Conservation (phyloP, 225 moss, liverwort and hornwort genomes). For the Sphagnum contortum region DNA sequence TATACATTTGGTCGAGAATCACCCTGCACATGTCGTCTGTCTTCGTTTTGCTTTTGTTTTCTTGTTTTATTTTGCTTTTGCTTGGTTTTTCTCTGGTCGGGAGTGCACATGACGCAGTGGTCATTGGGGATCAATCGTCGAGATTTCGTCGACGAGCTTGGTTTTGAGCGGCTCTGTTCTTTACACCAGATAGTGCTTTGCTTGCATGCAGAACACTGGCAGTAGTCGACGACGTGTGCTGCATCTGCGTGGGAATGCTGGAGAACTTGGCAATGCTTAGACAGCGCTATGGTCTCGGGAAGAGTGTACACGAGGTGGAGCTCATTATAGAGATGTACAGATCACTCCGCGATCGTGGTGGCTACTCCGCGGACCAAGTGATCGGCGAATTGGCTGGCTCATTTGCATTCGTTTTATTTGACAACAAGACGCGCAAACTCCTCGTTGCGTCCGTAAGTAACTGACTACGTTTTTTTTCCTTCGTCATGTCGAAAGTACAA, state of each 20-base stretch:
- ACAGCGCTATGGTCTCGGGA: slow-evolving; percentile 70
- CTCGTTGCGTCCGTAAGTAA: slow-evolving; percentile 69
- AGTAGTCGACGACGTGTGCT: slow-evolving; percentile 69
- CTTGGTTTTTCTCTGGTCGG: too few relatives aligned
- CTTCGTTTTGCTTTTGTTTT: too few relatives aligned
- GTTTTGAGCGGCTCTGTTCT: too few relatives aligned
- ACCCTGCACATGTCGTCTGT: too few relatives aligned
- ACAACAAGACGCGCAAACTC: slow-evolving; percentile 52
- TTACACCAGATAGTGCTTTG: too few relatives aligned
- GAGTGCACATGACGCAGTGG: too few relatives aligned
- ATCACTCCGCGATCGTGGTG: slow-evolving; percentile 78
- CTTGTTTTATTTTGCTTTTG: too few relatives aligned
- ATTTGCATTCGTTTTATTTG: slow-evolving; percentile 77
- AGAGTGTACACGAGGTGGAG: slow-evolving; percentile 50
- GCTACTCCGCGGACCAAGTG: slow-evolving; percentile 87
- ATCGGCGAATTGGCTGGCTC: slow-evolving; percentile 63
- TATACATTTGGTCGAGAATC: too few relatives aligned
- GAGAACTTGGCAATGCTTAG: slow-evolving; percentile 70
- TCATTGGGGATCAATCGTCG: too few relatives aligned
- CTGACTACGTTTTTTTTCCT: not conserved
- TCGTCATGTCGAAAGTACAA: not conserved
- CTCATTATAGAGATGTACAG: slow-evolving; percentile 89
- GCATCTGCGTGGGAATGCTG: slow-evolving; percentile 78
- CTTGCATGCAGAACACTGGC: slow-evolving; percentile 43
- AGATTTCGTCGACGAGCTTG: too few relatives aligned